Percentiles rank a stretch among this genome's conserved stretches.
These are phyloP conservation scores for Coriolopsis trogii DNA, from an alignment of 1,284 basidiomycete genomes.

Conservation along the genomic window DNA sequence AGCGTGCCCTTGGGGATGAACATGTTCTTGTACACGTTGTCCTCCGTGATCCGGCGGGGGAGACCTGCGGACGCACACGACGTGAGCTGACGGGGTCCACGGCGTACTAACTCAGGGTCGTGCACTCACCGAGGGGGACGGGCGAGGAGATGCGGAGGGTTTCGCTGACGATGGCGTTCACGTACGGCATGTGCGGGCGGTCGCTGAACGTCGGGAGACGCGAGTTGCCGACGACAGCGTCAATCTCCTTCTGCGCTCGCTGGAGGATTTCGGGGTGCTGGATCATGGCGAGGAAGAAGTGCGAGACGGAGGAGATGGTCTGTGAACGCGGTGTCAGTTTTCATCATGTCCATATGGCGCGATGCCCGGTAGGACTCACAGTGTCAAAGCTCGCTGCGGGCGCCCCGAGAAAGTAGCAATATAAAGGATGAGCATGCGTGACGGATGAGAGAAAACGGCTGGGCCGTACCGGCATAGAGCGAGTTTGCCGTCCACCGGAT, in stretches of 20 bases:
- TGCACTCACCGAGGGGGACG: slow-evolving; percentile 26
- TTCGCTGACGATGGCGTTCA: slow-evolving; percentile 49
- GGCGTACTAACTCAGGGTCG: neutral
- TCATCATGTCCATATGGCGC: neutral
- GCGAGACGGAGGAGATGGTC: slow-evolving; percentile 42
- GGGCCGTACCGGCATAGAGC: slow-evolving; percentile 56
- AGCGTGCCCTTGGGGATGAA: slow-evolving; percentile 39
- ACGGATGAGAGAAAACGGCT: neutral
- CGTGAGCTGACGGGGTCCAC: neutral
- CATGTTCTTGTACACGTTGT: slow-evolving; percentile 39
- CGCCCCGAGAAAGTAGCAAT: slow-evolving; percentile 21
- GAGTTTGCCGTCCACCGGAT: slow-evolving; percentile 74
- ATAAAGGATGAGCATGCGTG: neutral
- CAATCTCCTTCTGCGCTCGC: slow-evolving; percentile 49
- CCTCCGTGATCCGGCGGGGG: slow-evolving; percentile 38
- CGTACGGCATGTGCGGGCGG: slow-evolving; percentile 45
- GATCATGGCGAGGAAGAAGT: slow-evolving; percentile 49
- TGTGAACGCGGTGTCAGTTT: slow-evolving; percentile 15
- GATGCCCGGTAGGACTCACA: slow-evolving; percentile 37
- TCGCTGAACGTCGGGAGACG: slow-evolving; percentile 49
- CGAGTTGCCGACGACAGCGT: slow-evolving; percentile 40
- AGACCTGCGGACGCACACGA: slow-evolving; percentile 27
- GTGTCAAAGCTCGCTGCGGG: slow-evolving; percentile 56
- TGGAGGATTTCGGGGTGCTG: slow-evolving; percentile 44
- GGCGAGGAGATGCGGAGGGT: slow-evolving; percentile 33